phyloP scores from a whole-genome alignment of 106 monocot genomes.

The Dioscorea alata region DNA sequence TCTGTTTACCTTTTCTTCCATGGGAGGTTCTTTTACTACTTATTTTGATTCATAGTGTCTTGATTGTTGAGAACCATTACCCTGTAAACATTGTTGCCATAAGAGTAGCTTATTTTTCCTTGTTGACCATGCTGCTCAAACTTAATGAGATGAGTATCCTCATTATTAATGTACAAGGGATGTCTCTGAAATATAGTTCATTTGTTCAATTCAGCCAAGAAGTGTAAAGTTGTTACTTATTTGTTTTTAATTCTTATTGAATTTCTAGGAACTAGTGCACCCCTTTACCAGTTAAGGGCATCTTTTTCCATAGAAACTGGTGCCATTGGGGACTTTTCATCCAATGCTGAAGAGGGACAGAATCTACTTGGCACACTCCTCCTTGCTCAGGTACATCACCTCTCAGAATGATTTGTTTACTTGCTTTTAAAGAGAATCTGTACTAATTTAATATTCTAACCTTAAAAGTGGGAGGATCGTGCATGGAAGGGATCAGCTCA shows the following conservation, averaged over 20 bases:
- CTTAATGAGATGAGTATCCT: no score
- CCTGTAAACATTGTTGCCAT: no score
- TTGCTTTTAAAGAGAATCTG: not conserved
- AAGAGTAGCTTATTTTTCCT: no score
- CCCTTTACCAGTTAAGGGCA: slow-evolving; percentile 44
- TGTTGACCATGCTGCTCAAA: no score
- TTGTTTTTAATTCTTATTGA: not conserved
- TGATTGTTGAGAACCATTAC: no score
- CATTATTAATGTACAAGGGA: no score
- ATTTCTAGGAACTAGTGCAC: slow-evolving; percentile 26
- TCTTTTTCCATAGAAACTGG: slow-evolving; percentile 7
- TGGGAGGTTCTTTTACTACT: no score
- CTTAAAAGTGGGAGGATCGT: slow-evolving; percentile 63
- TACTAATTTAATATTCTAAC: not conserved
- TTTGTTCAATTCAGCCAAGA: no score
- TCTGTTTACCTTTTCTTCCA: no score
- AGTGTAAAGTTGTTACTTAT: no score
- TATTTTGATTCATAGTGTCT: no score
- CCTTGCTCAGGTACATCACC: slow-evolving; percentile 44
- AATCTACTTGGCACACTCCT: slow-evolving; percentile 56
- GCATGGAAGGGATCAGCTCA: slow-evolving; percentile 46
- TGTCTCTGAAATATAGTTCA: no score
- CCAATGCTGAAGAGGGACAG: slow-evolving; percentile 27
- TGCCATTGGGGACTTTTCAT: slow-evolving; percentile 5
- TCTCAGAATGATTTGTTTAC: not conserved